Evolutionary conservation across 371 early-diverging fungal species (phyloP).

Genomic region (Umbelopsis sp.): DNA sequence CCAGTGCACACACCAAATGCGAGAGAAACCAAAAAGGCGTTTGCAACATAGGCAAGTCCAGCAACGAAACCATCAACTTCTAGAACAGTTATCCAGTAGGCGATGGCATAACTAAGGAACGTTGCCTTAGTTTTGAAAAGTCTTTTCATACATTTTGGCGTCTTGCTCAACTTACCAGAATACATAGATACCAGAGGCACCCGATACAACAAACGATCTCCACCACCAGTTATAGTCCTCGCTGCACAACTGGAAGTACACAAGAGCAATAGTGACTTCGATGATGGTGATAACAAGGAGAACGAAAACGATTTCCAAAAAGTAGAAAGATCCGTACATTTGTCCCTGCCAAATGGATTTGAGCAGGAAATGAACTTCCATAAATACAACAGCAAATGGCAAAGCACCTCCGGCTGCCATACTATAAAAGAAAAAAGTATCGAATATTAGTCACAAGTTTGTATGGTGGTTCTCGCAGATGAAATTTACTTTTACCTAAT

Average conservation of each 20-base stretch:
- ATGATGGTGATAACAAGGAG: slow-evolving; percentile 29
- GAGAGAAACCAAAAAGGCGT: slow-evolving; percentile 37
- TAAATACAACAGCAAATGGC: slow-evolving; percentile 47
- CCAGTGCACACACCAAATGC: slow-evolving; percentile 42
- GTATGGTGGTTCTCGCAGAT: no score
- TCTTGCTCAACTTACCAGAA: slow-evolving; percentile 26
- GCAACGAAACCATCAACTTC: slow-evolving; percentile 32
- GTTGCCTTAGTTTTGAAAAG: background rate
- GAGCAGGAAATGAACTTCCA: slow-evolving; percentile 43
- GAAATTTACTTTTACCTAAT: background rate
- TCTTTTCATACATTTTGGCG: background rate
- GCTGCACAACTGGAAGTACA: slow-evolving; percentile 48
- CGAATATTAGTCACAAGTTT: background rate
- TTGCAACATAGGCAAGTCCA: slow-evolving; percentile 33
- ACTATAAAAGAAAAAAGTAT: slow-evolving; percentile 20
- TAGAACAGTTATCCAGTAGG: slow-evolving; percentile 33
- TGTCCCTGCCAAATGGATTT: slow-evolving; percentile 40
- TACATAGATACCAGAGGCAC: slow-evolving; percentile 38
- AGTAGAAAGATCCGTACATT: slow-evolving; percentile 25
- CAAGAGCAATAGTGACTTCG: slow-evolving; percentile 35
- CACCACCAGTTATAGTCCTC: slow-evolving; percentile 61
- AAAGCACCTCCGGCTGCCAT: slow-evolving; percentile 39
- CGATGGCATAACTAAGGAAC: slow-evolving; percentile 37
- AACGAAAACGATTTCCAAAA: slow-evolving; percentile 24
- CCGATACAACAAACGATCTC: slow-evolving; percentile 45